Percentiles rank a stretch among this genome's conserved stretches.
Evolutionary conservation across 805 yeast species (phyloP).

Genomic region (Yarrowia bubula): DNA sequence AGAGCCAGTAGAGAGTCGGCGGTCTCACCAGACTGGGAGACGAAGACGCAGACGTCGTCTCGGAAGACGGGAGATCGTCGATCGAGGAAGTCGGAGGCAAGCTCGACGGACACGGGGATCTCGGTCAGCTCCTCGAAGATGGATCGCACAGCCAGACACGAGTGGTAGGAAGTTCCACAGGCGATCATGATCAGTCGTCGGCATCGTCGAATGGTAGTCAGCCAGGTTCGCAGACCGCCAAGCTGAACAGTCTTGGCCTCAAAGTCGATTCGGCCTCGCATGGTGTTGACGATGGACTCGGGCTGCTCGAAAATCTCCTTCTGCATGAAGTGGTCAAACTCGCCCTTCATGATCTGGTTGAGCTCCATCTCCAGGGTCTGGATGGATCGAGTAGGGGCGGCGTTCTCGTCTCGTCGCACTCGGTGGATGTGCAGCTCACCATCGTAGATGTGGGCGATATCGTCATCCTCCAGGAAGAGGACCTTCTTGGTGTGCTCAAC

Average conservation of each 20-base stretch:
- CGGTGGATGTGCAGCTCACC: slow-evolving; percentile 99
- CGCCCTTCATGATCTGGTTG: slow-evolving; percentile 97
- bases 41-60: slow-evolving; percentile 96
- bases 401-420: slow-evolving; percentile 76
- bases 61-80: slow-evolving; percentile 96
- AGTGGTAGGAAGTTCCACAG: slow-evolving; percentile 98
- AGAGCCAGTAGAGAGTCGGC: slow-evolving; percentile 96
- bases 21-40: slow-evolving; percentile 98
- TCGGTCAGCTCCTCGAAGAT: slow-evolving; percentile 95
- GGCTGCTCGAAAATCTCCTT: slow-evolving; percentile 99
- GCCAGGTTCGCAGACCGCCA: slow-evolving; percentile 85
- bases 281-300: slow-evolving; percentile 94
- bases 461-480: slow-evolving; percentile 94
- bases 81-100: slow-evolving; percentile 93
- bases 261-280: slow-evolving; percentile 98
- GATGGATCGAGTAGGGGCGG: slow-evolving; percentile 91
- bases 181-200: slow-evolving; percentile 97
- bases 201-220: slow-evolving; percentile 87
- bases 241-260: slow-evolving; percentile 70
- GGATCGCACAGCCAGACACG: slow-evolving; percentile 95
- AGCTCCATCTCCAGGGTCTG: slow-evolving; percentile 96
- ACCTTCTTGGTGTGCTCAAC: slow-evolving; percentile 97
- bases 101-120: slow-evolving; percentile 86
- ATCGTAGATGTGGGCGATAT: slow-evolving; percentile 95
- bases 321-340: slow-evolving; percentile 95